Percentiles rank a stretch among this genome's conserved stretches.
Conservation (phyloP, 2,329 filamentous ascomycete species). For the Phyllosticta paracitricarpa region DNA sequence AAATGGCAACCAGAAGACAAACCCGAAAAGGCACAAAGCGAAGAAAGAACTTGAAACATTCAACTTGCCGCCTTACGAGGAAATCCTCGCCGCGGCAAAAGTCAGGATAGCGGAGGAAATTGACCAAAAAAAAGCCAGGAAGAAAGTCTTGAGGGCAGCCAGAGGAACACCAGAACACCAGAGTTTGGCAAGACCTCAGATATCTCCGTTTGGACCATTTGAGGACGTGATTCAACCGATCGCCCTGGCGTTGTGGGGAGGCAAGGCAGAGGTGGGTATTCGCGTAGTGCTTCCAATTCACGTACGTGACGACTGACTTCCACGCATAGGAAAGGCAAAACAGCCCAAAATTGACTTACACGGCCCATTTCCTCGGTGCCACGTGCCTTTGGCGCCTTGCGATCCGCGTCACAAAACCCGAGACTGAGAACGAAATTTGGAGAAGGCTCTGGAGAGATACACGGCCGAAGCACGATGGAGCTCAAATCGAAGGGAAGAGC, state of each 20-base stretch:
- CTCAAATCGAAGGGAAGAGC: not conserved
- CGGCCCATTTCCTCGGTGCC: not conserved
- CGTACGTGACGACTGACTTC: no score
- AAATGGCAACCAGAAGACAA: not conserved
- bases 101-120: no score
- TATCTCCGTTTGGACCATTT: not conserved
- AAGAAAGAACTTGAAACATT: no score
- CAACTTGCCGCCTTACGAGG: no score
- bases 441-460: not conserved
- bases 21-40: not conserved
- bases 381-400: not conserved
- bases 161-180: not conserved
- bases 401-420: not conserved
- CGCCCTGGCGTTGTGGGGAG: not conserved
- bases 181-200: not conserved
- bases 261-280: not conserved
- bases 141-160: not conserved
- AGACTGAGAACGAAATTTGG: not conserved
- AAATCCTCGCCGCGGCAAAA: no score
- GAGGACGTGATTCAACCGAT: not conserved
- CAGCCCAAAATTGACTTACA: not conserved
- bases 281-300: no score
- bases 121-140: not conserved
- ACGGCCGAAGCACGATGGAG: not conserved
- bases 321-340: not conserved